Evolutionary conservation across 2,329 filamentous ascomycete genomes (phyloP), one percentile per base, ranked within the genome.

Genomic region (Verticillium tricorpus): DNA sequence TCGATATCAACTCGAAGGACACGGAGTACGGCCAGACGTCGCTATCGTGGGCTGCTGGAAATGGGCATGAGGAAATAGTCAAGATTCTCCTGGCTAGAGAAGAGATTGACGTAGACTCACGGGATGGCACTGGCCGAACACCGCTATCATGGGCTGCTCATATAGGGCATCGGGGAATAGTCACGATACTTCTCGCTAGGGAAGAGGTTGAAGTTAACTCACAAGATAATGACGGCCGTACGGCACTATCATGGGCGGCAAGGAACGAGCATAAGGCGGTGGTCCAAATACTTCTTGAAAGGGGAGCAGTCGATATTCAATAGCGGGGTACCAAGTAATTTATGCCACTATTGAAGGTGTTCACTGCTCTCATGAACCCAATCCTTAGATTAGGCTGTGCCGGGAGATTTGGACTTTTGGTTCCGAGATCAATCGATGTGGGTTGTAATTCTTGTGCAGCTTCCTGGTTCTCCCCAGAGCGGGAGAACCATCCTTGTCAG

Each of bases 321-420:
- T 60, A 59, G 9, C 55, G 40, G 19, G 64, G 64, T 55, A 40
- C 1, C 28, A 2, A 60, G 40, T 58, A 61, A 40, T 61, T 17
- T 50, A 67, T 65, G 22, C 61, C 67, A 12, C 61, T 70, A 22
- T 64, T 31, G 60, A 65, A n/a, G n/a, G n/a, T n/a, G n/a, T n/a
- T n/a, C n/a, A n/a, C n/a, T n/a, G n/a, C n/a, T n/a, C n/a, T n/a
- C n/a, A n/a, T n/a, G n/a, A n/a, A n/a, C n/a, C n/a, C n/a, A n/a
- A n/a, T n/a, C n/a, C n/a, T n/a, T n/a, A n/a, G n/a, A n/a, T n/a
- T n/a, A n/a, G n/a, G n/a, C n/a, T n/a, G n/a, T n/a, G n/a, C n/a
- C n/a, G n/a, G n/a, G n/a, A n/a, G n/a, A n/a, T n/a, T n/a, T n/a
- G n/a, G n/a, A n/a, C n/a, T n/a, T n/a, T n/a, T n/a, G n/a, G n/a